Evolutionary conservation across 78 protist genomes (phyloP).

Genomic region (Dictyostelium firmibasis): DNA sequence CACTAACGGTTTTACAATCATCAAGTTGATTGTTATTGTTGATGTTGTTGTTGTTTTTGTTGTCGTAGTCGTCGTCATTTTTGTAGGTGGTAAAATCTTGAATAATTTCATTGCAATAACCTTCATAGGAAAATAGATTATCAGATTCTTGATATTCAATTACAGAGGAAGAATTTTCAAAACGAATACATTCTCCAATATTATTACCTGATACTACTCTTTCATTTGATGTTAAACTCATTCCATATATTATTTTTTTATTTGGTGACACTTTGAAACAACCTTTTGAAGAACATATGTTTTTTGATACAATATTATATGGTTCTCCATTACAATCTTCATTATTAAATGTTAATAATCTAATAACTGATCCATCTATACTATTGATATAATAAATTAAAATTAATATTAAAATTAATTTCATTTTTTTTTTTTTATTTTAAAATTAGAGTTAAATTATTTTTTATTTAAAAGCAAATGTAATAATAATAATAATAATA

Average conservation of each 20-base stretch:
- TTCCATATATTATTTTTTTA: neutral
- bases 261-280: neutral
- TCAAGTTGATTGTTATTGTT: neutral
- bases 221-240: neutral
- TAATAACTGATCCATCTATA: neutral
- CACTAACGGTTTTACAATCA: neutral
- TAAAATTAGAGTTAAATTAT: no score
- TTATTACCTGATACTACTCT: neutral
- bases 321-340: neutral
- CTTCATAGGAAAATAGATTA: neutral
- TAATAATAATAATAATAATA: no score
- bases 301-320: neutral
- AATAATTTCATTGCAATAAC: neutral
- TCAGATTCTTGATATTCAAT: neutral
- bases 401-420: neutral
- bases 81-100: no score
- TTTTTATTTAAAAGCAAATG: no score
- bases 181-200: neutral
- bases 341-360: neutral
- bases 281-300: neutral
- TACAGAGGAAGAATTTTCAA: neutral
- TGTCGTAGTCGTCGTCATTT: no score
- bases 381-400: neutral
- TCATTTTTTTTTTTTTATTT: neutral
- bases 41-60: neutral